Conservation (phyloP, 2,329 filamentous ascomycete genomes). For the Aspergillus ruber region DNA sequence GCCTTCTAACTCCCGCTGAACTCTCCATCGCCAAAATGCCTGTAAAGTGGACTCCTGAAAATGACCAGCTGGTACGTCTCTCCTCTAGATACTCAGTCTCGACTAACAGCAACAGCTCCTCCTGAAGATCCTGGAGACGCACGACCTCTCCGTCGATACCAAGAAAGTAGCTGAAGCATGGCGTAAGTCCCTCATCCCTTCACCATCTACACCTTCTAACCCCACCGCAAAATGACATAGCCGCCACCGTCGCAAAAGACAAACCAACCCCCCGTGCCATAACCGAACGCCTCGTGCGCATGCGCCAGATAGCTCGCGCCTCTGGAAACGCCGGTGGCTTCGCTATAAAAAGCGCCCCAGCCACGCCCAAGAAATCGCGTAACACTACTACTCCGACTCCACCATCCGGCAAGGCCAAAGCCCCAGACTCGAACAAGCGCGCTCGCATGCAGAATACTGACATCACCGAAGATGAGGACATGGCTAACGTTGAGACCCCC, state of each 20-base stretch:
- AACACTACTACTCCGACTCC: not conserved
- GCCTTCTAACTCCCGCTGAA: not conserved
- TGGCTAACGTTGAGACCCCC: not conserved
- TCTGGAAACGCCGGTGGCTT: slow-evolving; percentile 9
- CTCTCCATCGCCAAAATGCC: slow-evolving; percentile 20
- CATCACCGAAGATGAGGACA: not conserved
- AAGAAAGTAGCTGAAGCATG: slow-evolving; percentile 31
- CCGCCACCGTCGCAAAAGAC: slow-evolving; percentile 8
- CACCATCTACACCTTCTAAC: not conserved
- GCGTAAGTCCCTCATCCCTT: slow-evolving; percentile 25
- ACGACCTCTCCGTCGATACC: slow-evolving; percentile 28
- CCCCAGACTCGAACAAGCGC: slow-evolving; percentile 13
- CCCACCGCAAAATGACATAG: slow-evolving; percentile 7
- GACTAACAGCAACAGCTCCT: slow-evolving; percentile 25
- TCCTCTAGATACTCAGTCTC: not conserved
- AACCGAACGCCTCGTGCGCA: slow-evolving; percentile 31
- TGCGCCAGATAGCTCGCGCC: slow-evolving; percentile 21
- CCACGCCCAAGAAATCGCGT: not conserved
- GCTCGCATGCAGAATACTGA: slow-evolving; percentile 7
- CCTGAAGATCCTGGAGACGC: slow-evolving; percentile 35
- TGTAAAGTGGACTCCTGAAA: slow-evolving; percentile 31
- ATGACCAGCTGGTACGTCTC: slow-evolving; percentile 28
- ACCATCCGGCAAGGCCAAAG: not conserved
- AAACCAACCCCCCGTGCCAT: slow-evolving; percentile 36
- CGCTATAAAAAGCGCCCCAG: slow-evolving; percentile 10